Evolutionary conservation across 2,329 filamentous ascomycete genomes (phyloP).

Genomic region (Aspergillus pseudoglaucus): DNA sequence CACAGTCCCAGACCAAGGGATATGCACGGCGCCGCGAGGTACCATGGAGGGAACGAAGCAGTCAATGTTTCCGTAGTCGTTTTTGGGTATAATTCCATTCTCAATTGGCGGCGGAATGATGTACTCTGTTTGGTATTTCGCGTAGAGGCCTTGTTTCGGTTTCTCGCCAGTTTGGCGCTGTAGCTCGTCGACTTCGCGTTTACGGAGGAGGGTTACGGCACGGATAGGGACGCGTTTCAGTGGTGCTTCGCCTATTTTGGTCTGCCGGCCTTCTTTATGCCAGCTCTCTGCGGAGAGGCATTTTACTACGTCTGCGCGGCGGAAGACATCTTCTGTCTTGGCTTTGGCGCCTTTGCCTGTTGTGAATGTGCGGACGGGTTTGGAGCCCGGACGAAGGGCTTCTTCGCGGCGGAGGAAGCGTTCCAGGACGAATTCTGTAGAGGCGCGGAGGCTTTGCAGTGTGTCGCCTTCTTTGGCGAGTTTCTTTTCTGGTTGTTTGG

Average conservation of each 20-base stretch:
- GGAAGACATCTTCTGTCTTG: constrained; percentile 74
- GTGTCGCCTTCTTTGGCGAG: constrained; percentile 71
- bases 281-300: constrained; percentile 93
- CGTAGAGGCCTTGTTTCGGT: constrained; percentile 78
- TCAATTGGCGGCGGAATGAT: constrained; percentile 85
- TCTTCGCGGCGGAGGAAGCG: constrained; percentile 88
- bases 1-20: constrained; percentile 69
- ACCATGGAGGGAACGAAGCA: constrained; percentile 93
- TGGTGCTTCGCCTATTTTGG: constrained; percentile 63
- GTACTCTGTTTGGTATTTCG: constrained; percentile 81
- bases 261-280: constrained; percentile 89
- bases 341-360: constrained; percentile 66
- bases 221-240: constrained; percentile 85
- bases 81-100: constrained; percentile 84
- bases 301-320: constrained; percentile 68
- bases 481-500: constrained; percentile 65
- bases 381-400: constrained; percentile 64
- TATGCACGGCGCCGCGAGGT: constrained; percentile 73
- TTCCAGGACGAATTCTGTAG: constrained; percentile 75
- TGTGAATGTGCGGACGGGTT: constrained; percentile 67
- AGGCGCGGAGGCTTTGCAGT: constrained; percentile 80
- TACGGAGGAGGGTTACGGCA: constrained; percentile 79
- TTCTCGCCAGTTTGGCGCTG: constrained; percentile 75
- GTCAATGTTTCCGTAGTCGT: constrained; percentile 93
- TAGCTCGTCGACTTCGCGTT: constrained; percentile 81